These are phyloP conservation scores for Paracoccidioides brasiliensis DNA, from an alignment of 2,329 filamentous ascomycete species.

Conservation along the genomic window DNA sequence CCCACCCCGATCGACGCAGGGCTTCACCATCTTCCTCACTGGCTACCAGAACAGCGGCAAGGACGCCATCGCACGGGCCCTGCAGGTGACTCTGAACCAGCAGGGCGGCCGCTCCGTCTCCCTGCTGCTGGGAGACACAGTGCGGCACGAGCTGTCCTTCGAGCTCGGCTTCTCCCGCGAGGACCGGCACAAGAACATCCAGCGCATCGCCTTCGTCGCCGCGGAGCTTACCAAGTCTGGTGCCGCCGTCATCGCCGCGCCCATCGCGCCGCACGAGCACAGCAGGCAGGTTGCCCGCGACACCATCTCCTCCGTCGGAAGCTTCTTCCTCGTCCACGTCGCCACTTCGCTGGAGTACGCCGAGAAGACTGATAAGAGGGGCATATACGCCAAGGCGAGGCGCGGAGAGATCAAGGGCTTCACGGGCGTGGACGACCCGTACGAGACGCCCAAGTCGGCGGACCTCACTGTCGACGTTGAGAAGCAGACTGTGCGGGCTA, in stretches of 20 bases:
- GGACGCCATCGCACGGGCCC: constrained; percentile 85
- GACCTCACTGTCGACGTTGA: constrained; percentile 74
- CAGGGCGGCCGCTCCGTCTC: constrained; percentile 91
- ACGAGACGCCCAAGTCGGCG: constrained; percentile 70
- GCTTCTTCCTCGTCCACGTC: constrained; percentile 92
- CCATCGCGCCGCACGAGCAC: constrained; percentile 83
- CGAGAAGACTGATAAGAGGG: constrained; percentile 89
- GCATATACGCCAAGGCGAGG: constrained; percentile 74
- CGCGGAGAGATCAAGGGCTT: constrained; percentile 92
- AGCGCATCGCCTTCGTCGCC: constrained; percentile 90
- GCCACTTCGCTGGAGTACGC: constrained; percentile 82
- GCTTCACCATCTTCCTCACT: constrained; percentile 96
- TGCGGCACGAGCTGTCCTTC: constrained; percentile 80
- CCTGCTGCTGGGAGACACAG: constrained; percentile 87
- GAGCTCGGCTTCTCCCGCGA: constrained; percentile 91
- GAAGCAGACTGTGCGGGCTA: constrained; percentile 79
- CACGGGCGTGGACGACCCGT: constrained; percentile 95
- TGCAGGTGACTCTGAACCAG: constrained; percentile 96
- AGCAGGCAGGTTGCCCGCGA: constrained; percentile 67
- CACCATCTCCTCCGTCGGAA: constrained; percentile 63
- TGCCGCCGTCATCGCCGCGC: constrained; percentile 87
- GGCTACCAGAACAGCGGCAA: constrained; percentile 96
- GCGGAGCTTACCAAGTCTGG: constrained; percentile 87
- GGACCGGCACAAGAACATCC: constrained; percentile 90
- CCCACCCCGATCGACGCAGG: constrained; percentile 78